Percentiles rank a stretch among this genome's conserved stretches.
Evolutionary conservation across 129 eudicot genomes (phyloP).

Genomic region (Mikania micrantha): DNA sequence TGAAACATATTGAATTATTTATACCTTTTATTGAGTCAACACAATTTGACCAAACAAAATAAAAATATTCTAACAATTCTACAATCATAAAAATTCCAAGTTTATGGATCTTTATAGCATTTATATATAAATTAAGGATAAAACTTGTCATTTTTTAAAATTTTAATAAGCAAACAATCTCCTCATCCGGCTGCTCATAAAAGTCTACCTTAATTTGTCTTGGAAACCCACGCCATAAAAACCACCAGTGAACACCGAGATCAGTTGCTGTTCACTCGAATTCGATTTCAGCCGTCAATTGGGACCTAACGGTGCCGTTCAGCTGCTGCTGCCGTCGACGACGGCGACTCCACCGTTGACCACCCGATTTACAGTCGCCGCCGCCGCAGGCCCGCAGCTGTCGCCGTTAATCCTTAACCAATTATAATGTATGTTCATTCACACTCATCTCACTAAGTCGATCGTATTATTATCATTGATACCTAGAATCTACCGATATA

Average conservation of each 20-base stretch:
- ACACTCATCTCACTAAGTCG: slow-evolving; percentile 4
- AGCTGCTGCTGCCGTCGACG: slow-evolving; percentile 7
- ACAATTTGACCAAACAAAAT: too few species aligned
- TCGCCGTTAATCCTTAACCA: background rate
- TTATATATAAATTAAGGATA: background rate
- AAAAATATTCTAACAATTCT: too few species aligned
- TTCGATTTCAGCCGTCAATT: slow-evolving; percentile 14
- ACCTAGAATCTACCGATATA: background rate
- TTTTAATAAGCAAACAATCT: background rate
- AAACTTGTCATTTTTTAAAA: background rate
- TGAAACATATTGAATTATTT: too few species aligned
- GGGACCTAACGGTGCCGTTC: slow-evolving; percentile 2
- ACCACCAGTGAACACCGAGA: background rate
- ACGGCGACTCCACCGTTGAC: slow-evolving; percentile 12
- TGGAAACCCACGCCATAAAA: slow-evolving; percentile 11
- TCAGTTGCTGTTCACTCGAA: slow-evolving; percentile 4
- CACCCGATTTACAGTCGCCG: slow-evolving; percentile 8
- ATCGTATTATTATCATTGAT: background rate
- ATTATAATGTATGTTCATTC: slow-evolving; percentile 15
- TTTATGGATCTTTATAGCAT: background rate
- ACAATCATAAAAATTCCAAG: too few species aligned
- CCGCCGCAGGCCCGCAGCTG: slow-evolving; percentile 14
- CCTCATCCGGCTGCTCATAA: slow-evolving; percentile 2
- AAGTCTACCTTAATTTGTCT: slow-evolving; percentile 1
- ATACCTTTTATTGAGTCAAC: too few species aligned